Conservation (phyloP, 176 grass and related monocot genomes). For the Rhynchospora tenuis region DNA sequence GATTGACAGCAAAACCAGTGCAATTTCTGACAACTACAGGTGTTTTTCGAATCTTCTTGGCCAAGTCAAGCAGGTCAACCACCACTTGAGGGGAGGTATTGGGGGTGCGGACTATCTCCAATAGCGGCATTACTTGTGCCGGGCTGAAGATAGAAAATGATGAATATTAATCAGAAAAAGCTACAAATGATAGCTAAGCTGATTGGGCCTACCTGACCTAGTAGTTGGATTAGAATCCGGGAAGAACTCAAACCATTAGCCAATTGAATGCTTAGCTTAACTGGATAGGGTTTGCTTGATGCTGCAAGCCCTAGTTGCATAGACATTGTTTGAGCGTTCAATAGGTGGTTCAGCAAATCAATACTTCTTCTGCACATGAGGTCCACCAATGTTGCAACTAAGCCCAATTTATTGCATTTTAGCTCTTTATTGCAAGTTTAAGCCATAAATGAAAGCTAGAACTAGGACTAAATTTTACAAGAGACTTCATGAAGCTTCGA, state of each 20-base stretch:
- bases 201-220: not conserved
- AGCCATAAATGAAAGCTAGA: not conserved
- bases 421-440: not conserved
- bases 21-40: conserved; percentile 75
- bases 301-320: not conserved
- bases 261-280: not conserved
- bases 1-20: conserved; percentile 73
- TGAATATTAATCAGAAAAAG: not conserved
- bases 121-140: conserved; percentile 71
- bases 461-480: not conserved
- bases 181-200: not conserved
- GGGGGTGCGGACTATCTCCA: conserved; percentile 77
- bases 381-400: not conserved
- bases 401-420: not conserved
- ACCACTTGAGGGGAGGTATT: conserved; percentile 66
- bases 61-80: conserved; percentile 61
- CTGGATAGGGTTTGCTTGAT: not conserved
- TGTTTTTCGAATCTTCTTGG: conserved; percentile 72
- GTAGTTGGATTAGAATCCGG: not conserved
- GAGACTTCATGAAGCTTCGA: not conserved
- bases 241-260: not conserved
- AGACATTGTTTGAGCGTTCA: not conserved
- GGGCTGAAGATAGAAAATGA: conserved; percentile 42
- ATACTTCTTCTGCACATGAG: not conserved
- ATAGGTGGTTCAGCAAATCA: not conserved